Conservation (phyloP, 495 filamentous ascomycete genomes). For the Venustampulla echinocandica region DNA sequence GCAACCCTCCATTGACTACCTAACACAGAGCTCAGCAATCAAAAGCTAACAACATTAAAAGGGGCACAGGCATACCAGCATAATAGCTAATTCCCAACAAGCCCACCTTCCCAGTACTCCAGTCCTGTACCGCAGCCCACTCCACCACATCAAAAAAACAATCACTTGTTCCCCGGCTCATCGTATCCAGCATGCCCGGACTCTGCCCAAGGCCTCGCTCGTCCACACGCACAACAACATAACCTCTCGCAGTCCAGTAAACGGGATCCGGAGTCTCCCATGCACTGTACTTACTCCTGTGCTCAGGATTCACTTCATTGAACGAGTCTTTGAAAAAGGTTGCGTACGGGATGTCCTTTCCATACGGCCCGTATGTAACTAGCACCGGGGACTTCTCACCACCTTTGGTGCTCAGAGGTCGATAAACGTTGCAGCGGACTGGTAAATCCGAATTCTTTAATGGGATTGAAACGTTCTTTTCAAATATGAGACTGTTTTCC, state of each 20-base stretch:
- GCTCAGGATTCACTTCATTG: conserved; percentile 37
- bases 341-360: conserved; percentile 50
- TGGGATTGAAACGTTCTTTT: conserved; percentile 21
- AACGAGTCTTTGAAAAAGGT: conserved; percentile 36
- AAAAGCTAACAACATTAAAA: not conserved
- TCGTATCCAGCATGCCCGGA: conserved; percentile 31
- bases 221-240: conserved; percentile 37
- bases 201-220: conserved; percentile 32
- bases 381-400: conserved; percentile 36
- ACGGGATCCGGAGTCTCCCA: conserved; percentile 41
- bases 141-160: conserved; percentile 39
- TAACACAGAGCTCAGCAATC: not conserved
- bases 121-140: conserved; percentile 29
- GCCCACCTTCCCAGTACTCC: conserved; percentile 38
- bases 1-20: conserved; percentile 35
- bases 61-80: conserved; percentile 25
- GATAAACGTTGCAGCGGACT: conserved; percentile 17
- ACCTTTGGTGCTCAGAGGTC: conserved; percentile 6
- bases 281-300: conserved; percentile 22
- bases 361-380: conserved; percentile 55
- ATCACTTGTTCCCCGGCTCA: conserved; percentile 33
- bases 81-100: conserved; percentile 36
- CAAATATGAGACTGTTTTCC: conserved; percentile 16
- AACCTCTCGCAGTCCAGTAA: conserved; percentile 32
- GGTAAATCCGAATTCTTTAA: not conserved